A percentile compares a stretch with the other conserved stretches of the same genome.
These are phyloP conservation scores for Aspergillus hortae DNA, from an alignment of 2,329 filamentous ascomycete genomes.

Conservation along the genomic window DNA sequence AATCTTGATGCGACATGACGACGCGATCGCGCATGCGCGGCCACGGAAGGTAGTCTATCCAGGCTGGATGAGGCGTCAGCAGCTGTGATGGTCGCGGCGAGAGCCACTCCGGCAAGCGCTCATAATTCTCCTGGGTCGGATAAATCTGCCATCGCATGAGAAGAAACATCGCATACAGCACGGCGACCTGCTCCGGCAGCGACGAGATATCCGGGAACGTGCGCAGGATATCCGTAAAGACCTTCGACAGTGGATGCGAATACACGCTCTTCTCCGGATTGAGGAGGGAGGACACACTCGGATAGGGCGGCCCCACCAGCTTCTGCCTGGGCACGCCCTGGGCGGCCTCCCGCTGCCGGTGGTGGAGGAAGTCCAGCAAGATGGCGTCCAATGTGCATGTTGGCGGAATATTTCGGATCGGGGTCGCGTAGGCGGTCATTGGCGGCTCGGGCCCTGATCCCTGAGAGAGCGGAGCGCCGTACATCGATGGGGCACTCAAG, in stretches of 20 bases:
- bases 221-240: slow-evolving; percentile 79
- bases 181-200: slow-evolving; percentile 78
- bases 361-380: slow-evolving; percentile 73
- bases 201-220: slow-evolving; percentile 76
- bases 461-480: slow-evolving; percentile 22
- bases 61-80: slow-evolving; percentile 66
- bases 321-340: slow-evolving; percentile 63
- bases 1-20: slow-evolving; percentile 51
- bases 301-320: slow-evolving; percentile 73
- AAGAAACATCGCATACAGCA: slow-evolving; percentile 83
- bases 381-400: slow-evolving; percentile 76
- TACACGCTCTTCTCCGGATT: slow-evolving; percentile 62
- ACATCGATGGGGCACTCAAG: slow-evolving; percentile 17
- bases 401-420: slow-evolving; percentile 60
- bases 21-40: slow-evolving; percentile 70
- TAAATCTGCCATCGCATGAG: slow-evolving; percentile 81
- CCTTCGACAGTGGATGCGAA: slow-evolving; percentile 74
- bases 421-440: slow-evolving; percentile 34
- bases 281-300: slow-evolving; percentile 72
- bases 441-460: slow-evolving; percentile 21
- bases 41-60: slow-evolving; percentile 81
- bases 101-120: slow-evolving; percentile 70
- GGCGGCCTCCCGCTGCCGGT: slow-evolving; percentile 62
- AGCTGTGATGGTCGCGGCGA: slow-evolving; percentile 65
- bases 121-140: slow-evolving; percentile 74